phyloP scores from a whole-genome alignment of 164 flowering plant genomes.

The Magnolia sinica region DNA sequence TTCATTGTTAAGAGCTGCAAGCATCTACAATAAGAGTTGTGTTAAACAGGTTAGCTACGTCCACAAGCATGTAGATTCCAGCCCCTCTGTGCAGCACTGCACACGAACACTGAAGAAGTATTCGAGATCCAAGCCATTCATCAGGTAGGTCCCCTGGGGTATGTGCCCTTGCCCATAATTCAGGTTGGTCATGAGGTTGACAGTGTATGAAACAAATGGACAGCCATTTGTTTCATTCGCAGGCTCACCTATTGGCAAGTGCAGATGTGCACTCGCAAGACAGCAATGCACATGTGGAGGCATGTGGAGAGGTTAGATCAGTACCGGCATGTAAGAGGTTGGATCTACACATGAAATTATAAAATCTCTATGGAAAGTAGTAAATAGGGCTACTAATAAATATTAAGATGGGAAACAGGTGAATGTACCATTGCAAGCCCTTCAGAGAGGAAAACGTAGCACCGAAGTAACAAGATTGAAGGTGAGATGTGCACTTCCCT shows the following conservation, averaged over 20 bases:
- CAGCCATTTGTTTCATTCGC: too few relatives aligned
- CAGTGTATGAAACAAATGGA: background rate
- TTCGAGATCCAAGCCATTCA: background rate
- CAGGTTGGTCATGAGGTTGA: background rate
- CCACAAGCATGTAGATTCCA: background rate
- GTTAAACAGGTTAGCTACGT: background rate
- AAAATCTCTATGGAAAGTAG: too few relatives aligned
- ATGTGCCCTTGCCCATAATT: background rate
- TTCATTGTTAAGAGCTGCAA: slow-evolving; percentile 87
- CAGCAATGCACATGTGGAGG: background rate
- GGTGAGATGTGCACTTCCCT: slow-evolving; percentile 59
- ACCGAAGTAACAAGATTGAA: slow-evolving; percentile 62
- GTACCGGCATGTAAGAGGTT: background rate
- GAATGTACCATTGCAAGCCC: slow-evolving; percentile 78
- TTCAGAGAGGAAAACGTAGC: slow-evolving; percentile 77
- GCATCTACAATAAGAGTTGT: slow-evolving; percentile 48
- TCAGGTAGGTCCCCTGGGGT: background rate
- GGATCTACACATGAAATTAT: background rate
- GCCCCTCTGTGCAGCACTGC: too few relatives aligned
- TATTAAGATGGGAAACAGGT: background rate
- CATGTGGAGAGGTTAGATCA: background rate
- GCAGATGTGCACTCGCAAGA: background rate
- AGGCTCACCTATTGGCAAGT: too few relatives aligned
- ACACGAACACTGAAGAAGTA: too few relatives aligned
- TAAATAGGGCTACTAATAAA: background rate